A percentile compares a stretch with the other conserved stretches of the same genome.
Conservation (phyloP, 2,329 filamentous ascomycete genomes). For the Neocucurbitaria cava region DNA sequence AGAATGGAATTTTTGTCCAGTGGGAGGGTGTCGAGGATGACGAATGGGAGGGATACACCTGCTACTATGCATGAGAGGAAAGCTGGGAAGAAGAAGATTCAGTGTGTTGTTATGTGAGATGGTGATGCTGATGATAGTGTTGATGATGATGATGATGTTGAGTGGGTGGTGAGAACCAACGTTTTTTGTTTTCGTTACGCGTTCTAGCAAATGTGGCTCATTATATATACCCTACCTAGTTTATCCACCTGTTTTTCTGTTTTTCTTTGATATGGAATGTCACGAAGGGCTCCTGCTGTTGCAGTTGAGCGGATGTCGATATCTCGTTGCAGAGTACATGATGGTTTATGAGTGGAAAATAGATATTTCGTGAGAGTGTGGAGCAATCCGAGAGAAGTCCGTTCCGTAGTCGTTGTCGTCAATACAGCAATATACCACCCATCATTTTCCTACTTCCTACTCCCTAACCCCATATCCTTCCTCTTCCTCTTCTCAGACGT, state of each 20-base stretch:
- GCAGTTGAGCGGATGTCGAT: neutral
- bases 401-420: too few species aligned
- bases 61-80: constrained; percentile 9
- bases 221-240: constrained; percentile 5
- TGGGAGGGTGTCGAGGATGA: neutral
- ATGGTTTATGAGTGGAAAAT: neutral
- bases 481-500: too few species aligned
- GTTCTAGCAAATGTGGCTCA: neutral
- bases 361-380: neutral
- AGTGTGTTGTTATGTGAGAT: constrained; percentile 27
- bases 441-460: too few species aligned
- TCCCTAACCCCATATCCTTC: too few species aligned
- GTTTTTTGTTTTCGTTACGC: neutral
- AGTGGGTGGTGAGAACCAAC: neutral
- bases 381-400: neutral
- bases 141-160: too few species aligned
- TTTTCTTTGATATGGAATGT: too few species aligned
- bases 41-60: constrained; percentile 1
- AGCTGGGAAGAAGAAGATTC: constrained; percentile 22
- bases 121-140: too few species aligned
- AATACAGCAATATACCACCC: neutral
- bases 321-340: neutral
- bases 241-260: too few species aligned
- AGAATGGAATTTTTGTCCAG: neutral
- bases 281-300: neutral